Conservation (phyloP, 371 early-diverging fungal species). For the Circinella minor region DNA sequence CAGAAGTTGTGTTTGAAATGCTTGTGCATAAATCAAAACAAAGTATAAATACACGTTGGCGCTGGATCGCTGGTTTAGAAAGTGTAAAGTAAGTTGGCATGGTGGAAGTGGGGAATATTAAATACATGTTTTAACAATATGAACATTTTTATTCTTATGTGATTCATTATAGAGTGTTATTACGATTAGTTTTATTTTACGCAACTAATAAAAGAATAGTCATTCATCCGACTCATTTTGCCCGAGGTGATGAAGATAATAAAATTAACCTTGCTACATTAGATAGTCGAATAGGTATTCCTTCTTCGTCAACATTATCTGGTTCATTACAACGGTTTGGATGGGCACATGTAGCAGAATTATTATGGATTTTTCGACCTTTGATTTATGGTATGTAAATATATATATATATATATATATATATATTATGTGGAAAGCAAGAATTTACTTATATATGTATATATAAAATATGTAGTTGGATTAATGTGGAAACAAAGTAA, state of each 20-base stretch:
- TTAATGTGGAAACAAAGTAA: conserved; percentile 5
- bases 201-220: conserved; percentile 26
- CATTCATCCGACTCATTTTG: conserved; percentile 46
- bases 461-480: background rate
- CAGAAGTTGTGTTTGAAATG: conserved; percentile 45
- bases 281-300: conserved; percentile 44
- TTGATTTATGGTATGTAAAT: conserved; percentile 39
- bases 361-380: conserved; percentile 45
- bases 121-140: conserved; percentile 11
- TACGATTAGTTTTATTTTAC: conserved; percentile 35
- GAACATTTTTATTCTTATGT: background rate
- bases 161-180: conserved; percentile 23
- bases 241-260: conserved; percentile 32
- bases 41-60: conserved; percentile 29
- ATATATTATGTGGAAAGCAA: background rate
- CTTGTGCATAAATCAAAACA: conserved; percentile 19
- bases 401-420: background rate
- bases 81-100: conserved; percentile 32
- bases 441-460: background rate
- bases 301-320: conserved; percentile 14
- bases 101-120: background rate
- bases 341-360: conserved; percentile 36
- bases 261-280: conserved; percentile 34
- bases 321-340: conserved; percentile 18
- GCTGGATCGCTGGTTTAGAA: conserved; percentile 39